Conservation (phyloP, 2,329 filamentous ascomycete genomes). For the Shiraia sp. region DNA sequence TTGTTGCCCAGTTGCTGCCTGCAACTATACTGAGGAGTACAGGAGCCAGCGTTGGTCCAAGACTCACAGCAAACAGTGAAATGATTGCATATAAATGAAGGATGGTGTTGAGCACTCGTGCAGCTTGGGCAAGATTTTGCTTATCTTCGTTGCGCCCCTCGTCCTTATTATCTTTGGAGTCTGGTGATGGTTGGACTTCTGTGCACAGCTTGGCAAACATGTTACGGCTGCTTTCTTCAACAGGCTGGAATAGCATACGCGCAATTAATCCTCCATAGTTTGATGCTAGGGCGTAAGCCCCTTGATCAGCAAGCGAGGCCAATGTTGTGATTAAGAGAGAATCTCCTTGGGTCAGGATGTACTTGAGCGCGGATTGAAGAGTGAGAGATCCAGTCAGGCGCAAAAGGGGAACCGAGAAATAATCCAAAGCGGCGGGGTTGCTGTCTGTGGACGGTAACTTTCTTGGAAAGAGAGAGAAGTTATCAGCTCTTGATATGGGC, state of each 20-base stretch:
- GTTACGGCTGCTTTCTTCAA: conserved; percentile 90
- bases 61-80: conserved; percentile 66
- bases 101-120: conserved; percentile 63
- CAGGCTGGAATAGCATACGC: conserved; percentile 86
- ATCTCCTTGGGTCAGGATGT: conserved; percentile 92
- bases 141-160: conserved; percentile 18
- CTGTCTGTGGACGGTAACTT: conserved; percentile 45
- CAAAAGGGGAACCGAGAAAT: conserved; percentile 71
- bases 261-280: conserved; percentile 91
- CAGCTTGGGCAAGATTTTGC: conserved; percentile 44
- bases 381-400: conserved; percentile 80
- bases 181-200: conserved; percentile 30
- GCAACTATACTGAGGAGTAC: conserved; percentile 75
- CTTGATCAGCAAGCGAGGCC: conserved; percentile 78
- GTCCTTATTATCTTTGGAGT: neutral
- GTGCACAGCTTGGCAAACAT: conserved; percentile 82
- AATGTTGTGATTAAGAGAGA: conserved; percentile 82
- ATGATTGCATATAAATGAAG: conserved; percentile 75
- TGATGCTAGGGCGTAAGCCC: conserved; percentile 87
- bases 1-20: conserved; percentile 73
- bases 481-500: conserved; percentile 57
- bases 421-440: conserved; percentile 20
- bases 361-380: conserved; percentile 86
- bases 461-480: conserved; percentile 70
- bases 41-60: conserved; percentile 78